These are phyloP conservation scores for Inonotus obliquus DNA, from an alignment of 1,284 basidiomycete genomes.

Conservation along the genomic window DNA sequence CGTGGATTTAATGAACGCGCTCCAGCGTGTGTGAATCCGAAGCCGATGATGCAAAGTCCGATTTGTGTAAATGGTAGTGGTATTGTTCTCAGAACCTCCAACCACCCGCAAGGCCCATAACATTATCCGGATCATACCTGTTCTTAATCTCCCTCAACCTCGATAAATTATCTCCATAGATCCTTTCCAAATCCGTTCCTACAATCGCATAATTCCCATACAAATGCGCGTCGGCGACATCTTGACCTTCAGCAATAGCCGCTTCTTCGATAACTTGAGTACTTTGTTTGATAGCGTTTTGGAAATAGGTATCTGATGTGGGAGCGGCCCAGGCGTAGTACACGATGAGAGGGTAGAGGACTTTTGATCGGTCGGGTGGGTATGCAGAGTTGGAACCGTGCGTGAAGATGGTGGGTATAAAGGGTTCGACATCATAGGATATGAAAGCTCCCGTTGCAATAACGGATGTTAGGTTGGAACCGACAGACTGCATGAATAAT, in stretches of 20 bases:
- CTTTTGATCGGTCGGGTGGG: slow-evolving; percentile 32
- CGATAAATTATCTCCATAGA: not conserved
- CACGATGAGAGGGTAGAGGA: slow-evolving; percentile 43
- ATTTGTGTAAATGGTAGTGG: no score
- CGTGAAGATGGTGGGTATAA: slow-evolving; percentile 41
- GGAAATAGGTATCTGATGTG: slow-evolving; percentile 35
- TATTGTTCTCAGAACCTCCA: no score
- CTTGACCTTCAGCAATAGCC: slow-evolving; percentile 8
- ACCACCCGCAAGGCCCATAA: not conserved
- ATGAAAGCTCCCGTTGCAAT: slow-evolving; percentile 32
- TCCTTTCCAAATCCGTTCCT: slow-evolving; percentile 9
- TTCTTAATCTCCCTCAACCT: not conserved
- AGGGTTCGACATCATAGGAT: slow-evolving; percentile 54
- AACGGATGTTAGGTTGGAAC: slow-evolving; percentile 24
- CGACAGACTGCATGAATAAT: slow-evolving; percentile 32
- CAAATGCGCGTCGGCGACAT: slow-evolving; percentile 10
- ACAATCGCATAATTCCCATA: slow-evolving; percentile 21
- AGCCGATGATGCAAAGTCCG: no score
- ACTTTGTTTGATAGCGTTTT: slow-evolving; percentile 23
- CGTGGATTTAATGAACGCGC: no score
- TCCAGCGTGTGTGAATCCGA: no score
- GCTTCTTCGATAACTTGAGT: slow-evolving; percentile 1
- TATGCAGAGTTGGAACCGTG: slow-evolving; percentile 30
- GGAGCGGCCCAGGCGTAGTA: slow-evolving; percentile 39
- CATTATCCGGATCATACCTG: not conserved